Evolutionary conservation across 805 yeast genomes (phyloP).

Genomic region (Suhomyces kilbournensis): DNA sequence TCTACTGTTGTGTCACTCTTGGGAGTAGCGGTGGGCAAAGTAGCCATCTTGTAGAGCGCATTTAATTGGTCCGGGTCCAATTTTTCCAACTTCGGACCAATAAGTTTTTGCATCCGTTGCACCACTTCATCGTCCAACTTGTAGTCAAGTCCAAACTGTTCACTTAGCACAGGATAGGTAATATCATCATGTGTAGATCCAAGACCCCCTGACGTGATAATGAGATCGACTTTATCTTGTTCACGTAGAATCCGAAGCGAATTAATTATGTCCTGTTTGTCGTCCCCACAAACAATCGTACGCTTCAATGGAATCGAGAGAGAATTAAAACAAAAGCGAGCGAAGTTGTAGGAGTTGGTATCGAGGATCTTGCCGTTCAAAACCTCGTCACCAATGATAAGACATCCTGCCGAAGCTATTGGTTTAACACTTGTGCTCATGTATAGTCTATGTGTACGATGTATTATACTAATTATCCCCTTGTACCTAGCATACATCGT

Average conservation of each 20-base stretch:
- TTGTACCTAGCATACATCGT: background rate
- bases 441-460: background rate
- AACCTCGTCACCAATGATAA: constrained; percentile 84
- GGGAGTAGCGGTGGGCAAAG: constrained; percentile 53
- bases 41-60: constrained; percentile 79
- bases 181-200: constrained; percentile 93
- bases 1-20: constrained; percentile 29
- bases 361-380: constrained; percentile 82
- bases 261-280: constrained; percentile 57
- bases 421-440: constrained; percentile 14
- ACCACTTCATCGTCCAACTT: constrained; percentile 56
- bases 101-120: constrained; percentile 52
- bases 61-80: constrained; percentile 42
- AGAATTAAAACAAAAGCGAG: constrained; percentile 60
- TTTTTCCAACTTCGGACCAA: constrained; percentile 33
- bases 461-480: background rate
- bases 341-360: constrained; percentile 71
- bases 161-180: constrained; percentile 73
- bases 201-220: constrained; percentile 70
- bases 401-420: constrained; percentile 44
- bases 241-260: constrained; percentile 46
- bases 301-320: constrained; percentile 64
- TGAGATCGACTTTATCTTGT: constrained; percentile 54
- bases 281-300: constrained; percentile 77
- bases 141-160: constrained; percentile 53